phyloP scores from a whole-genome alignment of 768 basidiomycete genomes.

The Obba rivulosa region DNA sequence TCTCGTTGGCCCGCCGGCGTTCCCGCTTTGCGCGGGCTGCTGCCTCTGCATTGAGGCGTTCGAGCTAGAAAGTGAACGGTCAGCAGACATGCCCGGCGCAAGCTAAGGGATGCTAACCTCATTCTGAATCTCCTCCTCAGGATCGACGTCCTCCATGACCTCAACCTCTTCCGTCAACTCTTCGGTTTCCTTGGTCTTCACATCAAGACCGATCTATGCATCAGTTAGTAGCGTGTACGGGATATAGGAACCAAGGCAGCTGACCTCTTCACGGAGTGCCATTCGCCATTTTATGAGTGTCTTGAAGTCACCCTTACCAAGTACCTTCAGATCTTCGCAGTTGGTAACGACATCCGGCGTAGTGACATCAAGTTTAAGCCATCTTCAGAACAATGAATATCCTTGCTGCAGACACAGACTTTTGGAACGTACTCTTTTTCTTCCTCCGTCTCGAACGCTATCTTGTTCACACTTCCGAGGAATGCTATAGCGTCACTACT shows the following conservation, averaged over 20 bases:
- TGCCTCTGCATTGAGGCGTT: conserved; percentile 75
- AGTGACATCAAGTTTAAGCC: conserved; percentile 68
- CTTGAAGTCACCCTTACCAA: conserved; percentile 98
- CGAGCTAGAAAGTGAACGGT: conserved; percentile 50
- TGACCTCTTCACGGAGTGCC: conserved; percentile 84
- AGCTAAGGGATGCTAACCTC: conserved; percentile 52
- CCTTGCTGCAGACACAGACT: background rate
- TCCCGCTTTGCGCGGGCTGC: conserved; percentile 72
- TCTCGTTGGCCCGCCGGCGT: conserved; percentile 81
- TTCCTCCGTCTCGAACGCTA: conserved; percentile 74
- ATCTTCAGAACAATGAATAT: conserved; percentile 36
- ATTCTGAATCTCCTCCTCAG: conserved; percentile 83
- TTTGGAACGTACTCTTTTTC: conserved; percentile 62
- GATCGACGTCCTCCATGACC: conserved; percentile 65
- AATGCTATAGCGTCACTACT: conserved; percentile 68
- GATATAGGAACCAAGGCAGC: conserved; percentile 29
- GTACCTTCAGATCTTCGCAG: conserved; percentile 88
- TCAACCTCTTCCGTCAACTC: conserved; percentile 72
- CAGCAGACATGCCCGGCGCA: conserved; percentile 1
- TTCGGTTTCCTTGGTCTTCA: conserved; percentile 65
- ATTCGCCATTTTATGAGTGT: conserved; percentile 85
- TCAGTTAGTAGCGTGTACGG: background rate
- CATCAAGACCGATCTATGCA: conserved; percentile 74
- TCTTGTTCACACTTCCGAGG: conserved; percentile 74
- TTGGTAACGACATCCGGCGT: conserved; percentile 77